These are phyloP conservation scores for Lipomyces mesembrius DNA, from an alignment of 805 yeast species.

Conservation along the genomic window DNA sequence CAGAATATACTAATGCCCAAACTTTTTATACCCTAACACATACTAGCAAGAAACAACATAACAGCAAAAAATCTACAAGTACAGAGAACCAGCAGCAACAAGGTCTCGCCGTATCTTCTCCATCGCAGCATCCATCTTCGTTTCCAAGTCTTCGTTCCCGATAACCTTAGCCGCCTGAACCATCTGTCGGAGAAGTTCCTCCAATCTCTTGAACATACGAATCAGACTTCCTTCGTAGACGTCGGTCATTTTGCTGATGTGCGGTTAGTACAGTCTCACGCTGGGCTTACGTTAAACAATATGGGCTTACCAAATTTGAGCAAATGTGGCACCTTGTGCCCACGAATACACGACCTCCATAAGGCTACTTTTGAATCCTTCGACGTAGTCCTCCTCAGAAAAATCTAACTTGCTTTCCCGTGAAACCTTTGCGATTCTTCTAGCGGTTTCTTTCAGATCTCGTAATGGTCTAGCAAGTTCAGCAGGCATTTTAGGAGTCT, in stretches of 20 bases:
- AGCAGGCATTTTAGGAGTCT: slow-evolving; percentile 80
- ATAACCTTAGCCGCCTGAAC: slow-evolving; percentile 90
- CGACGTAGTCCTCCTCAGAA: slow-evolving; percentile 89
- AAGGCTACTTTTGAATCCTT: slow-evolving; percentile 85
- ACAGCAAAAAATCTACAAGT: slow-evolving; percentile 49
- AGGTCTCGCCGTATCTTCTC: slow-evolving; percentile 85
- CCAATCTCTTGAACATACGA: slow-evolving; percentile 91
- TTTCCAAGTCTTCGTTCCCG: slow-evolving; percentile 84
- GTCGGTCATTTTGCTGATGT: slow-evolving; percentile 81
- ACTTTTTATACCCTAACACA: not conserved
- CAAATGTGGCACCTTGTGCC: slow-evolving; percentile 95
- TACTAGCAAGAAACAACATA: not conserved
- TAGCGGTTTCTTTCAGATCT: slow-evolving; percentile 87
- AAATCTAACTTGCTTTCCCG: slow-evolving; percentile 89
- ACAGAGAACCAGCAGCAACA: slow-evolving; percentile 94
- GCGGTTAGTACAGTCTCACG: not conserved
- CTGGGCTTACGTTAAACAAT: not conserved
- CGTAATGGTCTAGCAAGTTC: slow-evolving; percentile 92
- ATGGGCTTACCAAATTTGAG: slow-evolving; percentile 70
- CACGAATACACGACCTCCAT: slow-evolving; percentile 97
- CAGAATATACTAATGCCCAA: not conserved
- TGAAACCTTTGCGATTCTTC: slow-evolving; percentile 84
- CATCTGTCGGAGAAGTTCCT: slow-evolving; percentile 89
- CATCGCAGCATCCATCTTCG: slow-evolving; percentile 84
- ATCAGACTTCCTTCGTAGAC: slow-evolving; percentile 97